Percentiles rank a stretch among this genome's conserved stretches.
phyloP scores from a whole-genome alignment of 2,329 filamentous ascomycete species.

The Colletotrichum horii region DNA sequence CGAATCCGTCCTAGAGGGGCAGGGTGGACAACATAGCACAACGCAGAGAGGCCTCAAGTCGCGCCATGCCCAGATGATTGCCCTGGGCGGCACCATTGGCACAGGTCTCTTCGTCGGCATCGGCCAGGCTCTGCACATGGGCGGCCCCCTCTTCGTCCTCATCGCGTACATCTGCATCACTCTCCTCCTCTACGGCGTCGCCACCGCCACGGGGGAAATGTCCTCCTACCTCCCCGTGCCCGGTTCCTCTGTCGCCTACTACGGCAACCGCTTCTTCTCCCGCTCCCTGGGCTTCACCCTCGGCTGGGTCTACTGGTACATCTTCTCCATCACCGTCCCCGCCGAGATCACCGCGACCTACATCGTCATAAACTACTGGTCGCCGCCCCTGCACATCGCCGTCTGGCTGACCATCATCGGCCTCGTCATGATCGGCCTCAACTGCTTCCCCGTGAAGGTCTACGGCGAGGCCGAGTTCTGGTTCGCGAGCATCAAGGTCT shows the following conservation, averaged over 20 bases:
- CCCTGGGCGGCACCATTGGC: slow-evolving; percentile 52
- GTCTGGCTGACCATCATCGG: slow-evolving; percentile 24
- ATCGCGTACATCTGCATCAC: background rate
- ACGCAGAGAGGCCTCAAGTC: slow-evolving; percentile 36
- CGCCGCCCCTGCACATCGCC: slow-evolving; percentile 6
- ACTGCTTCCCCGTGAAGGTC: slow-evolving; percentile 1
- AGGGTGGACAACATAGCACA: background rate
- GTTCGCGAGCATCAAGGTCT: slow-evolving; percentile 57
- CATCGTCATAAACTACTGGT: slow-evolving; percentile 26
- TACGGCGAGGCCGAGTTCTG: slow-evolving; percentile 66
- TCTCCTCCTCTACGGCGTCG: slow-evolving; percentile 40
- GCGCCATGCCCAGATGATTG: slow-evolving; percentile 51
- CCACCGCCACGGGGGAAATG: slow-evolving; percentile 30
- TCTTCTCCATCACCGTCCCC: slow-evolving; percentile 41
- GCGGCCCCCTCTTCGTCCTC: slow-evolving; percentile 36
- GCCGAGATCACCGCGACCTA: slow-evolving; percentile 26
- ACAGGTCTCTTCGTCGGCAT: slow-evolving; percentile 47
- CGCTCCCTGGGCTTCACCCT: slow-evolving; percentile 58
- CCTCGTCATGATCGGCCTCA: slow-evolving; percentile 20
- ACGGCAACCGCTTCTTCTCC: slow-evolving; percentile 50
- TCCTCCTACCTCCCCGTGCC: slow-evolving; percentile 34
- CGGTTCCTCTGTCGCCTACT: background rate
- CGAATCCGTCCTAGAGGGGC: background rate
- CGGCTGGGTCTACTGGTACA: slow-evolving; percentile 67
- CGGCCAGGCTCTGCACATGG: slow-evolving; percentile 28